Evolutionary conservation across 1,284 basidiomycete genomes (phyloP), one percentile per base, ranked within the genome.

Genomic region (Takashimella tepidaria): DNA sequence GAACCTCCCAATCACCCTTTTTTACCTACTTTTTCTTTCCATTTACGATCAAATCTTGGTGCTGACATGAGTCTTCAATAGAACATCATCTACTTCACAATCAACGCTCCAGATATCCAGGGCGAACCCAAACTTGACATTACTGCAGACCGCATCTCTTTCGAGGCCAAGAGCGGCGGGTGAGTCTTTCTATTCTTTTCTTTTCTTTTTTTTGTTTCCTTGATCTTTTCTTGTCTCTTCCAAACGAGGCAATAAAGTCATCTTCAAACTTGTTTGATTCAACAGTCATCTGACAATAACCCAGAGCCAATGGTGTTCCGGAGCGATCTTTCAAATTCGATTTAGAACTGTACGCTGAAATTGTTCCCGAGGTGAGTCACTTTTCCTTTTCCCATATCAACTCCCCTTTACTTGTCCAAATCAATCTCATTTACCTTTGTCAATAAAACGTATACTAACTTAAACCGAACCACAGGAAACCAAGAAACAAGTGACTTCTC

Each of bases 41-140:
- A n/a, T n/a, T n/a, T n/a, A n/a, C 22, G 23, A 40, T 12, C 24
- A 13, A 51, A 16, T 10, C 23, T 50, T 16, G n/a, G 16, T 2
- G 31, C 54, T 55, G 21, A 55, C 50, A 10, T 50, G 49, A 57
- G 31, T 4, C 25, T 44, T 6, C 27, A 20, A 19, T 61, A 92
- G 89, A 92, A 92, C 75, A 70, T 90, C 77, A 71, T 92, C 68
- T 90, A 83, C 74, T 72, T 92, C 66, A 92, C 90, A 5, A 77
- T 95, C 59, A 89, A 92, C 74, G 79, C 92, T 20, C 86, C 89
- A 16, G 84, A 95, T 70, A 85, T 95, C 76, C 74, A 82, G 60
- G 78, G 82, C 57, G 72, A 79, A 47, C 77, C 92, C 20, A 64
- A 84, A 59, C 86, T 85, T 69, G 76, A 83, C 25, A 78, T 93